A percentile compares a stretch with the other conserved stretches of the same genome.
phyloP scores from a whole-genome alignment of 129 eudicot genomes.

The Tagetes erecta region DNA sequence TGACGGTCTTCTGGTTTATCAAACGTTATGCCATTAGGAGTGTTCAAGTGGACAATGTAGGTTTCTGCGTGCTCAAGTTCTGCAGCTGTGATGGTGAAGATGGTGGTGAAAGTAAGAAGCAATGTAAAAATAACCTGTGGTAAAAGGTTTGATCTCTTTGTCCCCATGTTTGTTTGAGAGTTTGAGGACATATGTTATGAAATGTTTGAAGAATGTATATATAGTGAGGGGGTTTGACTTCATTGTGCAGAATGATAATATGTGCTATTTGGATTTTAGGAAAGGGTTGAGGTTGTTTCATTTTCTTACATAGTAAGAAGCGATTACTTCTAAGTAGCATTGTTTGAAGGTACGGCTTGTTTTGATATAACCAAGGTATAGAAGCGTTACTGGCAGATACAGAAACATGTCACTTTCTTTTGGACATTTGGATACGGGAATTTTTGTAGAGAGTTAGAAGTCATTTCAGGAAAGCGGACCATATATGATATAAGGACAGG shows the following conservation, averaged over 20 bases:
- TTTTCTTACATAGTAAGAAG: slow-evolving; percentile 24
- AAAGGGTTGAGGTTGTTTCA: not conserved
- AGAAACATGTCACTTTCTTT: not conserved
- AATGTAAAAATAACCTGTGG: slow-evolving; percentile 11
- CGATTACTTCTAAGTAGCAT: slow-evolving; percentile 24
- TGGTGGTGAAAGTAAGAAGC: slow-evolving; percentile 26
- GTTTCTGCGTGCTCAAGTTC: slow-evolving; percentile 25
- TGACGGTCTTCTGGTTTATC: slow-evolving; percentile 28
- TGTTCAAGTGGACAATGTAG: slow-evolving; percentile 31
- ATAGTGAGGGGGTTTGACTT: not conserved
- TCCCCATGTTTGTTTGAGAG: slow-evolving; percentile 31
- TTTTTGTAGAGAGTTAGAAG: not conserved
- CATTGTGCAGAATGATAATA: no score
- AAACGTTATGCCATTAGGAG: slow-evolving; percentile 22
- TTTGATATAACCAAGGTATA: slow-evolving; percentile 19
- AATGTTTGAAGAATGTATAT: slow-evolving; percentile 23
- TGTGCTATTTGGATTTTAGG: not conserved
- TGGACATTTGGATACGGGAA: not conserved
- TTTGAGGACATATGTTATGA: slow-evolving; percentile 18
- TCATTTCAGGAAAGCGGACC: not conserved
- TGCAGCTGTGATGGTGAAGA: slow-evolving; percentile 15
- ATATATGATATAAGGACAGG: not conserved
- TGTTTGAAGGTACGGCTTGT: slow-evolving; percentile 7
- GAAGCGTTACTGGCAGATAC: slow-evolving; percentile 2
- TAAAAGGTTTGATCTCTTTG: slow-evolving; percentile 17